Percentiles rank a stretch among this genome's conserved stretches.
Conservation (phyloP, 306 rosid genomes). For the Acacia crassicarpa region DNA sequence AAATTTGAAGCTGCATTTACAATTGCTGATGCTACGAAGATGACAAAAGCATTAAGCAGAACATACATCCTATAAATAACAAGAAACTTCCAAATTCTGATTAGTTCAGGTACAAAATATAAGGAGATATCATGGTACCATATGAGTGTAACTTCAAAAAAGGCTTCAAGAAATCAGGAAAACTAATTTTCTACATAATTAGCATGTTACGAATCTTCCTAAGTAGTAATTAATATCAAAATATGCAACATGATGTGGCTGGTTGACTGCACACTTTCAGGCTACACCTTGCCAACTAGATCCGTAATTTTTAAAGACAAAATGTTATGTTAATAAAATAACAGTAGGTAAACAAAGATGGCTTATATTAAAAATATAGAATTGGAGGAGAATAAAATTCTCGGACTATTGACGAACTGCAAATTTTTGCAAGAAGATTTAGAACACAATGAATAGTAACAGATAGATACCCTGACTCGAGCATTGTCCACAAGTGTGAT, state of each 20-base stretch:
- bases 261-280: not conserved
- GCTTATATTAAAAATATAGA: conserved; percentile 6
- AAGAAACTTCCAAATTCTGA: not conserved
- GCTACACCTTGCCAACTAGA: not conserved
- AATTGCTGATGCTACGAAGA: conserved; percentile 2
- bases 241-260: not conserved
- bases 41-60: conserved; percentile 10
- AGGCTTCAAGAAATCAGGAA: not conserved
- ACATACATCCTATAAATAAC: not conserved
- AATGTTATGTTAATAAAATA: not conserved
- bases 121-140: not conserved
- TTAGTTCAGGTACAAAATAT: not conserved
- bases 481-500: conserved; percentile 88
- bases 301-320: not conserved
- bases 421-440: not conserved
- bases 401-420: conserved; percentile 4
- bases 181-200: not conserved
- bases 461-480: conserved; percentile 84
- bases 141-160: not conserved
- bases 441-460: conserved; percentile 24
- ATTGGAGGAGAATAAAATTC: conserved; percentile 4
- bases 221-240: not conserved
- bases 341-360: conserved; percentile 5
- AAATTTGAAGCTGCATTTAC: conserved; percentile 17
- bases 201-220: not conserved